phyloP scores from a whole-genome alignment of 2,329 filamentous ascomycete species.

The Aspergillus hortae region DNA sequence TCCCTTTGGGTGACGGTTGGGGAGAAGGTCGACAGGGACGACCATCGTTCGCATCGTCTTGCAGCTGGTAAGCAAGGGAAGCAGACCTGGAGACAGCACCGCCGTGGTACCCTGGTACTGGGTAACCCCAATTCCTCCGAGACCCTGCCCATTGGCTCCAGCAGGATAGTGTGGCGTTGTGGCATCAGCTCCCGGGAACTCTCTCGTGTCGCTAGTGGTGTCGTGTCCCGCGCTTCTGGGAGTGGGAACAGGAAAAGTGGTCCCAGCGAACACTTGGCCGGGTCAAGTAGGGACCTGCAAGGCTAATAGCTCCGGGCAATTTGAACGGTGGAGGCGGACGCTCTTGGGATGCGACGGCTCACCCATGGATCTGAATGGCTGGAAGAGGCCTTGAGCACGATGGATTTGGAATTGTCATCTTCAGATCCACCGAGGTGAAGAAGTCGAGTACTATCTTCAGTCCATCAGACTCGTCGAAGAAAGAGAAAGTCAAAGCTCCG shows the following conservation, averaged over 20 bases:
- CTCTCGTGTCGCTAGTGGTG: neutral
- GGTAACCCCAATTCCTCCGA: neutral
- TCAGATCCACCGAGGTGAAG: neutral
- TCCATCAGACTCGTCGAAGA: no score
- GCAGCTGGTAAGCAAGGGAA: no score
- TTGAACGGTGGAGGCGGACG: neutral
- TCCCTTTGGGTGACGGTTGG: no score
- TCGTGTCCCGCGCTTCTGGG: neutral
- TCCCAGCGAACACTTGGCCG: neutral
- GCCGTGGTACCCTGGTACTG: neutral
- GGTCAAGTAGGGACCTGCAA: constrained; percentile 9
- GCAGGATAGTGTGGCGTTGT: neutral
- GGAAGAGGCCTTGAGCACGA: neutral
- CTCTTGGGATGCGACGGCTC: neutral
- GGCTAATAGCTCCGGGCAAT: constrained; percentile 1
- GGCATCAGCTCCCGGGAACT: neutral
- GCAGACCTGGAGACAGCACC: neutral
- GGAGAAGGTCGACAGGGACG: no score
- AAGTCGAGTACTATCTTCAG: no score
- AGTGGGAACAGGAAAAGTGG: neutral
- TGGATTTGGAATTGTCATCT: neutral
- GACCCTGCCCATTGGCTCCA: neutral
- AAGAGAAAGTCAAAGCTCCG: no score
- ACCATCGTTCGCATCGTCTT: no score
- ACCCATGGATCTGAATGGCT: neutral